phyloP scores from a whole-genome alignment of 2,329 filamentous ascomycete genomes.

The Periconia macrospinosa region DNA sequence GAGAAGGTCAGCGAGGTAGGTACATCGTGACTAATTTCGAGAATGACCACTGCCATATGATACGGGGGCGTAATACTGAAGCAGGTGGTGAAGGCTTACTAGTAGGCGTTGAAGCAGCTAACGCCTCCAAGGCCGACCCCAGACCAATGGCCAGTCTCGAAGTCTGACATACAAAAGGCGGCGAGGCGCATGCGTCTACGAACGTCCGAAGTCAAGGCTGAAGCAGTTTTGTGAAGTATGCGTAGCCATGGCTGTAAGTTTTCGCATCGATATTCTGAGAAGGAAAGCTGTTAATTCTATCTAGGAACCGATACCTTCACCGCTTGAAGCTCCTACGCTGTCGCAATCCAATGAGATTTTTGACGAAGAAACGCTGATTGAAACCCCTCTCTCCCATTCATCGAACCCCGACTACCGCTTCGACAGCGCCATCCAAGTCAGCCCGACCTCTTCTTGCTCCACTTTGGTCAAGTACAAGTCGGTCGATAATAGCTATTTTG shows the following conservation, averaged over 20 bases:
- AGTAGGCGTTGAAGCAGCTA: not conserved
- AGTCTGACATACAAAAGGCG: not conserved
- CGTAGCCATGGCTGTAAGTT: not conserved
- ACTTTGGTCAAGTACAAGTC: not conserved
- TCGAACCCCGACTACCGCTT: not conserved
- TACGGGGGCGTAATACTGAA: not conserved
- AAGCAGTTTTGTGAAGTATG: not conserved
- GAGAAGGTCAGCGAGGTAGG: too few relatives aligned
- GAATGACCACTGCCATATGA: not conserved
- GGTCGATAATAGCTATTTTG: not conserved
- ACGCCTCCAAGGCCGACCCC: not conserved
- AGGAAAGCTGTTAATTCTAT: not conserved
- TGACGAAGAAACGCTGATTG: constrained; percentile 1
- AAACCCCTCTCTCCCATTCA: not conserved
- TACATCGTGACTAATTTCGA: not conserved
- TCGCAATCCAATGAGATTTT: not conserved
- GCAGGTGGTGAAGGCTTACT: not conserved
- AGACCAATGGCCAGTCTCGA: not conserved
- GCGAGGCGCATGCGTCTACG: not conserved
- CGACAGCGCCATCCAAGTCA: constrained; percentile 2
- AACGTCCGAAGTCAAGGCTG: not conserved
- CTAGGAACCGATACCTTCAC: constrained; percentile 21
- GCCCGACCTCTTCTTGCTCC: not conserved
- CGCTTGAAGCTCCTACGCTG: constrained; percentile 12
- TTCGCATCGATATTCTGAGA: constrained; percentile 8